Base-by-base conservation (phyloP, 208 protist species). In the Angomonas deanei region DNA sequence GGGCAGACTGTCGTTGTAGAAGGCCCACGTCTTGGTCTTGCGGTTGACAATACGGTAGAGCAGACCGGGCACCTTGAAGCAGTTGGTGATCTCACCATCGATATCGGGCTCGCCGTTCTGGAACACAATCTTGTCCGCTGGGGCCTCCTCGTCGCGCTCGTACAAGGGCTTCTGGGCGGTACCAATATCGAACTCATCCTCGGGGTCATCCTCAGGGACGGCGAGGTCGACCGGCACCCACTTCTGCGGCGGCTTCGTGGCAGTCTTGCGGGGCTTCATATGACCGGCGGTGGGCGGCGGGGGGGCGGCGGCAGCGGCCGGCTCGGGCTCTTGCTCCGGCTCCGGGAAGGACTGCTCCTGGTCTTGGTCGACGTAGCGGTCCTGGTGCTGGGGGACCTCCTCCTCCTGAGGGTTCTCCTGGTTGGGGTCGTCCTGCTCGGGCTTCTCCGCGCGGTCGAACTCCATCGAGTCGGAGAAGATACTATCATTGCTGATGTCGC, bases 1-100 rank as follows among this genome's bases (percentile, higher is more conserved):
- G 33, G 63, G 19, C 30, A 79, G 66, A 62, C 73, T 90, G 77
- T 94, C 88, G 66, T 94, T 94, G 81, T 92, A 94, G 64, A 94
- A 94, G 59, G 84, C 78, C 88, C 84, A 94, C 13, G 64, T 85
- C 64, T 88, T 87, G 31, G 78, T 76, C 52, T 73, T 75, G 17
- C 72, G 74, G 70, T 91, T 73, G 1, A 94, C 73, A 33, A 94
- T 82, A 50, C 85, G 84, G 69, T 92, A 94, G 15, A 94, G 79
- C 48, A 94, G 63, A 6, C 85, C 85, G 24, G 81, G 78, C 65
- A 89, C 82, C 33, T 91, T 78, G 72, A 91, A 93, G 72, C 87
- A 93, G 64, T 85, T 89, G 27, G 75, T 80, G 38, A 86, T 61
- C 19, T 90, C 83, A 24, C 84, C 84, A n/a, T 66, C 55, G 30